These are phyloP conservation scores for Colletotrichum camelliae DNA, from an alignment of 2,329 filamentous ascomycete genomes.

Conservation along the genomic window DNA sequence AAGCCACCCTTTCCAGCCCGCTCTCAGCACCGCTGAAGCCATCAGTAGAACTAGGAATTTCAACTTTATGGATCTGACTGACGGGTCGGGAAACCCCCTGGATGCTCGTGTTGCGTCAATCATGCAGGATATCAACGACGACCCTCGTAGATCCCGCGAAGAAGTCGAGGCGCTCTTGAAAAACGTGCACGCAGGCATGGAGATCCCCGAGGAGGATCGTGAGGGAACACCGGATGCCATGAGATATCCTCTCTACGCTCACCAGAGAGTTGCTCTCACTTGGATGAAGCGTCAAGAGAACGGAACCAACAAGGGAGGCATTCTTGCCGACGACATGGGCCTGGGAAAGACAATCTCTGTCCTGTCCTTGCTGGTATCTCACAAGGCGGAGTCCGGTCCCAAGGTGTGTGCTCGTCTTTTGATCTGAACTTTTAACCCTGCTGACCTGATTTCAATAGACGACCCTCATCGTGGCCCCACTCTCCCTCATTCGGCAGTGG, in stretches of 20 bases:
- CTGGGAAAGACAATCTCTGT: slow-evolving; percentile 86
- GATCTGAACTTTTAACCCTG: neutral
- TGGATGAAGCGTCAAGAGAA: slow-evolving; percentile 81
- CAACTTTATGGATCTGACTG: slow-evolving; percentile 26
- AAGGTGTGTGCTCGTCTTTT: slow-evolving; percentile 29
- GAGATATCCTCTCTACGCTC: slow-evolving; percentile 73
- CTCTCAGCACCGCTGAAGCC: slow-evolving; percentile 2
- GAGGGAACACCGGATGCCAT: slow-evolving; percentile 74
- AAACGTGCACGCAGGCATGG: slow-evolving; percentile 76
- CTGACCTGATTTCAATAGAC: slow-evolving; percentile 52
- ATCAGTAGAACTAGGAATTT: slow-evolving; percentile 16
- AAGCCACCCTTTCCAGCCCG: neutral
- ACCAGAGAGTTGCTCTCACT: slow-evolving; percentile 78
- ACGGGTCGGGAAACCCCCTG: slow-evolving; percentile 42
- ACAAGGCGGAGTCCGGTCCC: slow-evolving; percentile 58
- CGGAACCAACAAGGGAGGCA: slow-evolving; percentile 77
- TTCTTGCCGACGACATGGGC: slow-evolving; percentile 84
- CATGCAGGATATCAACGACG: slow-evolving; percentile 37
- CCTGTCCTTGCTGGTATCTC: slow-evolving; percentile 75
- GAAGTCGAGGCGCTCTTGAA: slow-evolving; percentile 74
- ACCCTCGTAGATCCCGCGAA: slow-evolving; percentile 51
- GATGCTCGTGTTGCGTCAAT: slow-evolving; percentile 8
- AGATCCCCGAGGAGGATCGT: slow-evolving; percentile 64
- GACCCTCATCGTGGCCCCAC: slow-evolving; percentile 82
- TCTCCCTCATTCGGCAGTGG: slow-evolving; percentile 85